phyloP scores from a whole-genome alignment of 352 stramenopile species.

The Phytophthora colocasiae region DNA sequence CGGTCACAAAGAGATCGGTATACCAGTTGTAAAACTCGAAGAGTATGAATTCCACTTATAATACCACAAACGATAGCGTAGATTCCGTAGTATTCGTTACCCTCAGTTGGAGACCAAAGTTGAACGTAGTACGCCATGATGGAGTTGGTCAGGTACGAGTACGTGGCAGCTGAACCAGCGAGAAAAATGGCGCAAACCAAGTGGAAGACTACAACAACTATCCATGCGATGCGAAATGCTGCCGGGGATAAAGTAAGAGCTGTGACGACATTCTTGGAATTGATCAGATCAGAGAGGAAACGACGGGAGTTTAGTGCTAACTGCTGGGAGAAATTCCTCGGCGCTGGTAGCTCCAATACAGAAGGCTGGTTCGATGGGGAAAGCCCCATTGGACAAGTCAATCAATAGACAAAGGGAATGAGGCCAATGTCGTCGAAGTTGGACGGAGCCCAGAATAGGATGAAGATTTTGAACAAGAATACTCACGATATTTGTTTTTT shows the following conservation, averaged over 20 bases:
- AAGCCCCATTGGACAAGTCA: too few relatives aligned
- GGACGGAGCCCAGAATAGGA: too few relatives aligned
- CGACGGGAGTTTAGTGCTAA: too few relatives aligned
- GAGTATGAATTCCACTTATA: not conserved
- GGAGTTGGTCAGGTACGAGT: constrained; percentile 2
- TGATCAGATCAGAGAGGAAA: too few relatives aligned
- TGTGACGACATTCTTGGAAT: too few relatives aligned
- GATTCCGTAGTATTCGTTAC: not conserved
- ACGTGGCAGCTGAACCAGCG: not conserved
- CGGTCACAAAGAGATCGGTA: not conserved
- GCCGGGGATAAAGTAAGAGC: not conserved
- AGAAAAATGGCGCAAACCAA: not conserved
- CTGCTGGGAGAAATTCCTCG: too few relatives aligned
- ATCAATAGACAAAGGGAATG: too few relatives aligned
- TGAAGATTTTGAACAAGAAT: too few relatives aligned
- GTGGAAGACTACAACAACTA: not conserved
- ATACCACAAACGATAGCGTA: not conserved
- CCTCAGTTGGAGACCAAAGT: not conserved
- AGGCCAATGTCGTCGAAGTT: too few relatives aligned
- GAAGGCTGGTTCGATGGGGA: too few relatives aligned
- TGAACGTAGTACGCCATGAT: constrained; percentile 7
- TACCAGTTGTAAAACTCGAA: not conserved
- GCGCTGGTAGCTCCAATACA: too few relatives aligned
- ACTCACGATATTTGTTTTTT: too few relatives aligned
- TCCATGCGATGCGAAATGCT: not conserved